phyloP scores from a whole-genome alignment of 2,329 filamentous ascomycete species.

The Aspergillus sp. region DNA sequence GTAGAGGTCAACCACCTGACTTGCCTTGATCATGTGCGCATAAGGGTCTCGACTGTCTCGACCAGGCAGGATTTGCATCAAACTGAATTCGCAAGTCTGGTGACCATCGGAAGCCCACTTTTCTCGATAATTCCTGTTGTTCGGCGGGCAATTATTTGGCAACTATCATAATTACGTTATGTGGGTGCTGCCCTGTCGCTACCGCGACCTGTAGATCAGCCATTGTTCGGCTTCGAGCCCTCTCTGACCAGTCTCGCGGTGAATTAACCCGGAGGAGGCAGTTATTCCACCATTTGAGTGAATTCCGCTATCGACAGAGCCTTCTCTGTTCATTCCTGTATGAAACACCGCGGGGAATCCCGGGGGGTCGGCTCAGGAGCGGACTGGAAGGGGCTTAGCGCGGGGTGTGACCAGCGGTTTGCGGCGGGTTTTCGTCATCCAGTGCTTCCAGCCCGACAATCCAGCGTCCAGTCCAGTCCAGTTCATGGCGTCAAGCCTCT shows the following conservation, averaged over 20 bases:
- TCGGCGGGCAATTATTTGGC: neutral
- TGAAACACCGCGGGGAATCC: slow-evolving; percentile 17
- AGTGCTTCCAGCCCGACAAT: neutral
- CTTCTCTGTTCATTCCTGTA: neutral
- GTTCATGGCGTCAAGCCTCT: slow-evolving; percentile 19
- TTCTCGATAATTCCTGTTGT: slow-evolving; percentile 2
- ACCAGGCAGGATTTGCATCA: slow-evolving; percentile 1
- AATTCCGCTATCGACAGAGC: neutral
- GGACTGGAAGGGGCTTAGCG: slow-evolving; percentile 17
- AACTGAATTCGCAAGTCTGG: slow-evolving; percentile 19
- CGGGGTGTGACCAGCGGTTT: slow-evolving; percentile 16
- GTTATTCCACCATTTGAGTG: slow-evolving; percentile 2
- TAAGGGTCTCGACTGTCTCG: neutral
- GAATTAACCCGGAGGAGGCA: neutral
- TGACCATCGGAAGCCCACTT: slow-evolving; percentile 22
- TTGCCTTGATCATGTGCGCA: neutral
- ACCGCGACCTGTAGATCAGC: neutral
- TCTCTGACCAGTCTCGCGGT: neutral
- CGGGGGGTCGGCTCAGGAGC: slow-evolving; percentile 17
- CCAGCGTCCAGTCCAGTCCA: neutral
- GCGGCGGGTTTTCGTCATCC: neutral
- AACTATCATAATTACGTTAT: slow-evolving; percentile 7
- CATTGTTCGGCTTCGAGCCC: neutral
- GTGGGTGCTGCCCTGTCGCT: neutral
- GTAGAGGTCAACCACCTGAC: neutral